These are phyloP conservation scores for Wickerhamomyces chaumierensis DNA, from an alignment of 805 yeast species.

Conservation along the genomic window DNA sequence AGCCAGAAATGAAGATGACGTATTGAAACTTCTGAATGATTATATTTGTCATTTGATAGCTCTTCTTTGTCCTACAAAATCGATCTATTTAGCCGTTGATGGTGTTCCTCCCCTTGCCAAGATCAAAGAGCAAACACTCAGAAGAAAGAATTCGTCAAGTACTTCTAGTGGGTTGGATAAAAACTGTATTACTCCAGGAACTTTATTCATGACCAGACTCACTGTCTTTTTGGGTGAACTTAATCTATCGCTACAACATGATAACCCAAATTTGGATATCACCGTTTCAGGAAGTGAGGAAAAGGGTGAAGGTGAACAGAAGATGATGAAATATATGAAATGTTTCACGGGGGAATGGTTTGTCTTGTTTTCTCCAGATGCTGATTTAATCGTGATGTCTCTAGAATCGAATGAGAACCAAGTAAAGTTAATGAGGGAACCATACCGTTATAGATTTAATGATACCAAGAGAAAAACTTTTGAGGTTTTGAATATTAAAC, in stretches of 20 bases:
- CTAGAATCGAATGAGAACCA: slow-evolving; percentile 78
- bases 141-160: slow-evolving; percentile 82
- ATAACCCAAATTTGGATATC: slow-evolving; percentile 16
- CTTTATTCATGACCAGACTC: slow-evolving; percentile 80
- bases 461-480: slow-evolving; percentile 50
- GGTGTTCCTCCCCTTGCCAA: slow-evolving; percentile 97
- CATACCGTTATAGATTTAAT: slow-evolving; percentile 31
- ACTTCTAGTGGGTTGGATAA: slow-evolving; percentile 71
- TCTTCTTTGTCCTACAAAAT: slow-evolving; percentile 61
- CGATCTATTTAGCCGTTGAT: slow-evolving; percentile 87
- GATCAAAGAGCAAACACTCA: slow-evolving; percentile 87
- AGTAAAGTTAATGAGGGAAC: slow-evolving; percentile 73
- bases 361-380: slow-evolving; percentile 77
- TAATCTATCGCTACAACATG: slow-evolving; percentile 19
- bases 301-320: slow-evolving; percentile 97
- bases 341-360: slow-evolving; percentile 61
- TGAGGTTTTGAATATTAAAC: slow-evolving; percentile 56
- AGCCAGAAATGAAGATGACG: slow-evolving; percentile 48
- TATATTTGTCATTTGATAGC: slow-evolving; percentile 80
- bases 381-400: slow-evolving; percentile 87
- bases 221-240: slow-evolving; percentile 61
- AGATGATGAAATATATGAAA: slow-evolving; percentile 81
- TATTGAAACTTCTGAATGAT: slow-evolving; percentile 66
- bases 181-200: slow-evolving; percentile 88
- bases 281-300: slow-evolving; percentile 88